phyloP scores from a whole-genome alignment of 2,329 filamentous ascomycete genomes.

The Penicillium vulpinum region DNA sequence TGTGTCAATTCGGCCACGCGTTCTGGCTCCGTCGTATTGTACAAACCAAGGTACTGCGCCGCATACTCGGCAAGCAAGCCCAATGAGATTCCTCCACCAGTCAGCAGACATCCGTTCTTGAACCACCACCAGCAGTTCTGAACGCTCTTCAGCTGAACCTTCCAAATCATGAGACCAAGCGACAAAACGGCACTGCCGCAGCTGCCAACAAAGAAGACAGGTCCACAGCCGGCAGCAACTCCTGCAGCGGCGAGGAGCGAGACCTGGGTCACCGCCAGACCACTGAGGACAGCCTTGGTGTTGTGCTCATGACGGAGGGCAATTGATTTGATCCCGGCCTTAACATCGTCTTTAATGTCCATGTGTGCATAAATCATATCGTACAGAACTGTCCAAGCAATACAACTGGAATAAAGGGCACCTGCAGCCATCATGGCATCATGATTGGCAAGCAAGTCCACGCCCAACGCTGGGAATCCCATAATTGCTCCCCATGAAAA shows the following conservation, averaged over 20 bases:
- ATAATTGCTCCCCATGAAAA: slow-evolving; percentile 55
- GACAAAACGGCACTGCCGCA: slow-evolving; percentile 58
- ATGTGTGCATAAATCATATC: slow-evolving; percentile 56
- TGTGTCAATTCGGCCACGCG: slow-evolving; percentile 3
- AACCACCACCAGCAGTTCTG: slow-evolving; percentile 67
- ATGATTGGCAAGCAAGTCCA: slow-evolving; percentile 45
- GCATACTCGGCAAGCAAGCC: slow-evolving; percentile 59
- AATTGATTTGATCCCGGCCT: slow-evolving; percentile 54
- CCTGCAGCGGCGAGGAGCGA: slow-evolving; percentile 47
- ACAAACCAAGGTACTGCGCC: slow-evolving; percentile 30
- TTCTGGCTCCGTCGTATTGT: slow-evolving; percentile 18
- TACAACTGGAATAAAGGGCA: slow-evolving; percentile 49
- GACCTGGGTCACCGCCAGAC: slow-evolving; percentile 44
- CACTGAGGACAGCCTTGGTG: slow-evolving; percentile 46
- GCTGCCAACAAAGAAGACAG: slow-evolving; percentile 58
- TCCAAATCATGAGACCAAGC: slow-evolving; percentile 60
- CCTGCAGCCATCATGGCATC: slow-evolving; percentile 40
- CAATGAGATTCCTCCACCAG: slow-evolving; percentile 58
- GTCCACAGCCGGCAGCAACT: slow-evolving; percentile 55
- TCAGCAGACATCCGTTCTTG: slow-evolving; percentile 61
- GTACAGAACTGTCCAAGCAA: slow-evolving; percentile 52
- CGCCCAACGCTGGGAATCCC: slow-evolving; percentile 48
- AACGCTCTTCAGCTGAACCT: slow-evolving; percentile 58
- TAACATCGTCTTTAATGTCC: slow-evolving; percentile 53
- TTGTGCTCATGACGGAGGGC: slow-evolving; percentile 51